Base-by-base conservation (phyloP, 305 asterid species). In the Rubia peregrina region DNA sequence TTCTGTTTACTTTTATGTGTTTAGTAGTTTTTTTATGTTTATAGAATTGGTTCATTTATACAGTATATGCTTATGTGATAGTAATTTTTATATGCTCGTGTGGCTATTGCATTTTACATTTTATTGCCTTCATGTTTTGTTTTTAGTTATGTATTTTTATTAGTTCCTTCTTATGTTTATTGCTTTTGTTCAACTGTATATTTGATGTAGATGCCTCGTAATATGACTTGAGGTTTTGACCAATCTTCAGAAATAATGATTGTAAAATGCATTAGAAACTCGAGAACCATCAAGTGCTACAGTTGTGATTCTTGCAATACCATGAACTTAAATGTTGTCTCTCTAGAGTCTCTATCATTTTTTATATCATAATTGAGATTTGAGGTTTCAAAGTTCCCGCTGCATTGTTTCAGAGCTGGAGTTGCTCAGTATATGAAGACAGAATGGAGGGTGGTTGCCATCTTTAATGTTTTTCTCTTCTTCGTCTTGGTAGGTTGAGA, bases 391-490 rank as follows among this genome's bases (percentile, higher is more conserved):
- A 7, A 56, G 13, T 14, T 65, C 5, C 24, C 11, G 67, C 61
- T 46, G 40, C 61, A n/a, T 14, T 17, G 57, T 61, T 61, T 14
- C 81, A 93, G 98, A 85, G 97, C 96, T 67, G 98, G 98, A 79
- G 98, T 89, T 68, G 98, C 98, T 16, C 88, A 90, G 68, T 93
- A 90, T 88, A 90, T 90, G 97, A 93, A 93, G 87, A 88, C 80
- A 17, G 98, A 93, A 79, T 90, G 97, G 96, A 84, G 95, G 81
- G 95, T 90, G 13, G 96, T 93, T 69, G 98, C 97, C 3, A 89
- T 93, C 77, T 90, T 90, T 80, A 93, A 93, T 22, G 84, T 83
- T 14, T 76, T 91, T 71, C 96, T 90, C 71, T 91, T 93, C 17
- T 78, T 86, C 24, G 81, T 90, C 79, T 77, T 93, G 95, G 98